These are phyloP conservation scores for Debaryomyces coudertii DNA, from an alignment of 1,139 yeast species.

Conservation along the genomic window DNA sequence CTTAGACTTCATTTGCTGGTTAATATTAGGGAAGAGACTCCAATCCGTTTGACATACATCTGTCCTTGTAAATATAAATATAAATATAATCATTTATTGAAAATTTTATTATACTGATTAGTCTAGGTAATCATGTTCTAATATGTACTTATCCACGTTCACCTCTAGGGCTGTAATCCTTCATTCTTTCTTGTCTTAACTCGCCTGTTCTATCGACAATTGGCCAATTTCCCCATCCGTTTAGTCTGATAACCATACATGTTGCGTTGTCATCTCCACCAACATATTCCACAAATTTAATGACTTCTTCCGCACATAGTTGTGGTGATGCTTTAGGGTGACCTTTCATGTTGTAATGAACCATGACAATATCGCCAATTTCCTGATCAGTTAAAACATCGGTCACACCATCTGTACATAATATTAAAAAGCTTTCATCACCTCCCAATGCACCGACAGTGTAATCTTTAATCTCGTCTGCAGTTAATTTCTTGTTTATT, in stretches of 20 bases:
- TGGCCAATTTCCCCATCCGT: constrained; percentile 97
- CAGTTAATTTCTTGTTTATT: constrained; percentile 35
- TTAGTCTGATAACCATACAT: constrained; percentile 73
- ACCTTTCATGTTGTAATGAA: constrained; percentile 69
- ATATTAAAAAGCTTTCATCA: constrained; percentile 76
- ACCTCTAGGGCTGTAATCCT: constrained; percentile 45
- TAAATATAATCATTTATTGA: constrained; percentile 6
- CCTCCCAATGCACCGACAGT: constrained; percentile 66
- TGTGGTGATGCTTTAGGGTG: constrained; percentile 79
- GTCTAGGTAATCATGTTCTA: not conserved
- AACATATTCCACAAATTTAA: constrained; percentile 79
- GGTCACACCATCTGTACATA: constrained; percentile 88
- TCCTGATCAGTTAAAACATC: constrained; percentile 86
- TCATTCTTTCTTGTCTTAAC: constrained; percentile 72
- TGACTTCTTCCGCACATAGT: constrained; percentile 80
- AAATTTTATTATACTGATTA: not conserved
- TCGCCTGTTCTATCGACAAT: constrained; percentile 79
- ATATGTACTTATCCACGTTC: constrained; percentile 1
- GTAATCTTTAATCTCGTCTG: constrained; percentile 42
- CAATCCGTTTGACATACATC: not conserved
- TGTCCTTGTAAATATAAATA: constrained; percentile 7
- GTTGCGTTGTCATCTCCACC: constrained; percentile 97
- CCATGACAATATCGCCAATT: constrained; percentile 80
- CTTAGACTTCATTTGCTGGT: not conserved
- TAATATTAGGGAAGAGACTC: not conserved